Percentiles rank a stretch among this genome's conserved stretches.
Conservation (phyloP, 768 basidiomycete species). For the Paxillus rubicundulus region DNA sequence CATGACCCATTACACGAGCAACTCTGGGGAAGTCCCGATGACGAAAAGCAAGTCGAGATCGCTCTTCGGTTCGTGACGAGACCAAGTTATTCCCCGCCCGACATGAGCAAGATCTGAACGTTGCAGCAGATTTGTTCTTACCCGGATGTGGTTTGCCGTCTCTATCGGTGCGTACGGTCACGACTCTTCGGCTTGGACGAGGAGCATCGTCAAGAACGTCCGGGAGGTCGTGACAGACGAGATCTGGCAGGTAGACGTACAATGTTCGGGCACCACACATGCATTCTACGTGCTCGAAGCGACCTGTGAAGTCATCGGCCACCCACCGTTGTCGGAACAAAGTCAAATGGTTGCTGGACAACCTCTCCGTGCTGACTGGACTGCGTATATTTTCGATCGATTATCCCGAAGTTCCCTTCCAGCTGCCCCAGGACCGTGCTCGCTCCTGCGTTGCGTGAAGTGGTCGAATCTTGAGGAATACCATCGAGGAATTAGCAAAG, state of each 20-base stretch:
- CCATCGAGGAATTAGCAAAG: constrained; percentile 59
- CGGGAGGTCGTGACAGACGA: constrained; percentile 54
- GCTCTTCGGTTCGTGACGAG: constrained; percentile 49
- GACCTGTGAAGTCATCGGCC: constrained; percentile 73
- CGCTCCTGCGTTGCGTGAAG: constrained; percentile 39
- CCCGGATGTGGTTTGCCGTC: constrained; percentile 59
- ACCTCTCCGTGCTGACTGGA: constrained; percentile 63
- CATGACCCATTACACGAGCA: constrained; percentile 37
- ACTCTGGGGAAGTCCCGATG: constrained; percentile 61
- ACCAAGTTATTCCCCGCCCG: not conserved
- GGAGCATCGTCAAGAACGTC: constrained; percentile 42
- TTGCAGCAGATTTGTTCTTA: constrained; percentile 55
- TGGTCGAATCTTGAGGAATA: constrained; percentile 78
- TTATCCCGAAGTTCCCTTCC: not conserved
- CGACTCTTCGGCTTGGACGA: constrained; percentile 34
- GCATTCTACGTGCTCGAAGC: constrained; percentile 60
- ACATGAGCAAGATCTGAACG: constrained; percentile 1
- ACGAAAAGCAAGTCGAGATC: constrained; percentile 53
- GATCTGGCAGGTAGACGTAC: constrained; percentile 55
- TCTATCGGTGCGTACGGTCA: constrained; percentile 46
- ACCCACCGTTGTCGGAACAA: constrained; percentile 14
- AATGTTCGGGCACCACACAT: constrained; percentile 21
- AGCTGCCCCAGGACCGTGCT: not conserved
- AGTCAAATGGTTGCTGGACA: not conserved
- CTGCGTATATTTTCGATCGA: constrained; percentile 46